phyloP scores from a whole-genome alignment of 2,329 filamentous ascomycete genomes.

The Fusarium lateritium region DNA sequence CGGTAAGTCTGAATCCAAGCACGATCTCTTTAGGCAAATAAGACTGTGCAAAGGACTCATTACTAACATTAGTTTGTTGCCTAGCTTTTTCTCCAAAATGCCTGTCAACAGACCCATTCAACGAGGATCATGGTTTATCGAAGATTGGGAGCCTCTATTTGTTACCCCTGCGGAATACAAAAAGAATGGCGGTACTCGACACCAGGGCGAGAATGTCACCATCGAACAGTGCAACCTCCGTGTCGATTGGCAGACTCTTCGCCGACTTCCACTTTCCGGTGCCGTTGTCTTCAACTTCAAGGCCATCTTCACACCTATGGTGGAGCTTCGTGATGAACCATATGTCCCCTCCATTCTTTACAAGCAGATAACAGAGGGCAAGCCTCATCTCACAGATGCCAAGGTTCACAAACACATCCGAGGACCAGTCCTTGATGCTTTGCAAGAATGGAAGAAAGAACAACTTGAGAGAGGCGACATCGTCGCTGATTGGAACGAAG shows the following conservation, averaged over 20 bases:
- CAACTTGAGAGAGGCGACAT: no score
- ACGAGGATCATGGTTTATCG: conserved; percentile 84
- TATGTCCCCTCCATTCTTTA: conserved; percentile 71
- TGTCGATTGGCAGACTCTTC: conserved; percentile 89
- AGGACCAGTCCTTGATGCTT: no score
- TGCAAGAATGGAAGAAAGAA: no score
- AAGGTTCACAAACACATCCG: no score
- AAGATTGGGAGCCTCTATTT: conserved; percentile 79
- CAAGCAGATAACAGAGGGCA: no score
- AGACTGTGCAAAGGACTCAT: no score
- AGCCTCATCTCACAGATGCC: no score
- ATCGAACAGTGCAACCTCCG: conserved; percentile 76
- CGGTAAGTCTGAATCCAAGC: conserved; percentile 63
- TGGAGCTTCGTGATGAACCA: conserved; percentile 73
- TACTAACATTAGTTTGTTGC: no score
- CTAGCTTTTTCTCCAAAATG: conserved; percentile 83
- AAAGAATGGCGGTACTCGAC: no score
- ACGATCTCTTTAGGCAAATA: no score
- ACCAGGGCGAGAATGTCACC: conserved; percentile 69
- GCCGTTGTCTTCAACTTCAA: conserved; percentile 91
- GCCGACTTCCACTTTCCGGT: conserved; percentile 81
- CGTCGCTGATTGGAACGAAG: no score
- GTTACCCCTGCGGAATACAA: no score
- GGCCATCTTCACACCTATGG: conserved; percentile 83
- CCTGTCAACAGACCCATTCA: conserved; percentile 82